Percentiles rank a stretch among this genome's conserved stretches.
These are phyloP conservation scores for Rhodomyrtus tomentosa DNA, from an alignment of 345 rosid genomes.

Conservation along the genomic window DNA sequence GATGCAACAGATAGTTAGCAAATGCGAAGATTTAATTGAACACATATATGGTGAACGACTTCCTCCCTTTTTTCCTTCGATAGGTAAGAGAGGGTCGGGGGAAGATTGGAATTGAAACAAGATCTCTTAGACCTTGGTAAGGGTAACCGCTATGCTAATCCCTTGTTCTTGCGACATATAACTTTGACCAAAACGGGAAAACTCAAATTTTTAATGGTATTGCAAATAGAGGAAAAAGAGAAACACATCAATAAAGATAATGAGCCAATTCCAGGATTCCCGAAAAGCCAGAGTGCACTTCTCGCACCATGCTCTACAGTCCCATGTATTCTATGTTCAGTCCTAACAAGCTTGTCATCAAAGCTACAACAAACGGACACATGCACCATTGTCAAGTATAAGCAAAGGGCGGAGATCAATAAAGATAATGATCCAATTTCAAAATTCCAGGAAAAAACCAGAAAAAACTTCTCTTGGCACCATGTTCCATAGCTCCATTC, in stretches of 20 bases:
- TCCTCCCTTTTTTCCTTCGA: neutral
- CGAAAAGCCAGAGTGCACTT: neutral
- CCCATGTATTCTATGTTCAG: neutral
- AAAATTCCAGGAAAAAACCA: neutral
- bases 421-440: no score
- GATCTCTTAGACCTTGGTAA: neutral
- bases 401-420: neutral
- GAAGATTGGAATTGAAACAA: neutral
- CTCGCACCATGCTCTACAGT: neutral
- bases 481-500: neutral
- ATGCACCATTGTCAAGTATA: neutral
- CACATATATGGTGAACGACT: neutral
- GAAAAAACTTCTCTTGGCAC: neutral
- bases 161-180: neutral
- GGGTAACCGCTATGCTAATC: neutral
- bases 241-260: neutral
- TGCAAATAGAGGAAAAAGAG: neutral
- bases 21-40: neutral
- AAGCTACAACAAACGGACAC: neutral
- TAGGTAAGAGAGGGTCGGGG: neutral
- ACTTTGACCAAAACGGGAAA: neutral
- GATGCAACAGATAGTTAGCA: neutral
- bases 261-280: neutral
- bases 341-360: neutral
- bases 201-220: neutral